Percentiles rank a stretch among this genome's conserved stretches.
phyloP scores from a whole-genome alignment of 2,329 filamentous ascomycete species.

The Aspergillus terreus region DNA sequence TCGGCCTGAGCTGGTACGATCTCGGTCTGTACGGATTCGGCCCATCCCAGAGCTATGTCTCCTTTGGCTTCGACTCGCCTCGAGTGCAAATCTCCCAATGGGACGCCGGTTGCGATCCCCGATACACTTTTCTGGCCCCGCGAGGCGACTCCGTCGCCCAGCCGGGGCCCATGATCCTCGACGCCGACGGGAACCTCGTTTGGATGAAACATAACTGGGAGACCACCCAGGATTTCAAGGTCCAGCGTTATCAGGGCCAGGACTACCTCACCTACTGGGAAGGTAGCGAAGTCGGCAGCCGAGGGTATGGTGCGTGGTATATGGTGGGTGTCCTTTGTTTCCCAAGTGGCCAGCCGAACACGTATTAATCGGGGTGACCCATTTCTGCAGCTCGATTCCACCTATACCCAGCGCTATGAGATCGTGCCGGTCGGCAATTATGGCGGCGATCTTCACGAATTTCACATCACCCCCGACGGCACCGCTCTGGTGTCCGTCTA shows the following conservation, averaged over 20 bases:
- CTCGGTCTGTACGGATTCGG: constrained; percentile 29
- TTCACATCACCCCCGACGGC: constrained; percentile 26
- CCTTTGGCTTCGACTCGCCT: constrained; percentile 27
- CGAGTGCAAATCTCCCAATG: constrained; percentile 22
- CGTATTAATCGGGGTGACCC: not conserved
- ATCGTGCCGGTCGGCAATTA: constrained; percentile 18
- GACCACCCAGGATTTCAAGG: constrained; percentile 23
- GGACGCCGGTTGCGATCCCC: constrained; percentile 24
- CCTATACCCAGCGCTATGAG: constrained; percentile 19
- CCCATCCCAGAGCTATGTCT: constrained; percentile 24
- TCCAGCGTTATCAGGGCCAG: constrained; percentile 22
- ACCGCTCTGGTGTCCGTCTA: constrained; percentile 31
- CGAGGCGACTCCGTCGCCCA: constrained; percentile 28
- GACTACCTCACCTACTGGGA: constrained; percentile 26
- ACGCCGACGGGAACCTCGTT: constrained; percentile 23
- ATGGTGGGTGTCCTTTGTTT: constrained; percentile 16
- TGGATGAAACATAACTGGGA: constrained; percentile 24
- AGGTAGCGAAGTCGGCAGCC: constrained; percentile 16
- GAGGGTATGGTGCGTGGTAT: constrained; percentile 22
- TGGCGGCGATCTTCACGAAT: constrained; percentile 32
- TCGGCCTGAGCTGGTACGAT: constrained; percentile 24
- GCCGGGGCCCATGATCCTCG: constrained; percentile 25
- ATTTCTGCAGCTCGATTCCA: constrained; percentile 19
- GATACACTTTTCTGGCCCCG: constrained; percentile 29
- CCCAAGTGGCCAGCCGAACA: not conserved